These are phyloP conservation scores for Ogataea nakhonphanomensis DNA, from an alignment of 805 yeast genomes.

Conservation along the genomic window DNA sequence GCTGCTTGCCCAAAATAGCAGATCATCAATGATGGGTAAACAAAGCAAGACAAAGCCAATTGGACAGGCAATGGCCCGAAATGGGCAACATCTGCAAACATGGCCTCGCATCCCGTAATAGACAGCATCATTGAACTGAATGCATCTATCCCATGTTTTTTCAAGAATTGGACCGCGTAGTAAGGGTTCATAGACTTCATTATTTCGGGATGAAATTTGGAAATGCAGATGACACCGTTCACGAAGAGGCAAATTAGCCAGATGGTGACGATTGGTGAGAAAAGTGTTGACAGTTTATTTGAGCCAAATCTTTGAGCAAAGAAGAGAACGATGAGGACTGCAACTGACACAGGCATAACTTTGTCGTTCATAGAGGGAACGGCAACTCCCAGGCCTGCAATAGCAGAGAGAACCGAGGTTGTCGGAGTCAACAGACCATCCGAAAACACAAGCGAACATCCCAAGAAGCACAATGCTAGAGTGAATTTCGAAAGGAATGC, in stretches of 20 bases:
- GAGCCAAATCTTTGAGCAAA: constrained; percentile 49
- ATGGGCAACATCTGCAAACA: constrained; percentile 63
- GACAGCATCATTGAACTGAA: constrained; percentile 52
- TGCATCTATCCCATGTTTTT: constrained; percentile 34
- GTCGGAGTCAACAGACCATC: constrained; percentile 65
- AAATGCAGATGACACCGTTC: constrained; percentile 46
- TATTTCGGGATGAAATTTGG: constrained; percentile 38
- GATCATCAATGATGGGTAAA: constrained; percentile 51
- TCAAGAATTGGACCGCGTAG: constrained; percentile 46
- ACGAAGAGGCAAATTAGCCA: constrained; percentile 48
- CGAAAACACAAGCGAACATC: constrained; percentile 54
- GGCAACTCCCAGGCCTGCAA: constrained; percentile 54
- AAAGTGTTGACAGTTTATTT: constrained; percentile 41
- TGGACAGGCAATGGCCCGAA: constrained; percentile 50
- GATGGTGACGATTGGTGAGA: constrained; percentile 52
- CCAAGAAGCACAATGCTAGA: constrained; percentile 43
- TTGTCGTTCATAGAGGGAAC: constrained; percentile 39
- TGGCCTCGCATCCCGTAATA: constrained; percentile 59
- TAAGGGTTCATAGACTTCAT: constrained; percentile 49
- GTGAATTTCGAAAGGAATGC: constrained; percentile 34
- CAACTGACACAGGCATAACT: constrained; percentile 49
- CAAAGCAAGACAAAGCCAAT: constrained; percentile 41
- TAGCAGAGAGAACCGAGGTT: constrained; percentile 55
- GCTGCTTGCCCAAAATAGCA: constrained; percentile 60
- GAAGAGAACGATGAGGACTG: constrained; percentile 44